Conservation (phyloP, 2,329 filamentous ascomycete genomes). For the Colletotrichum cordylinicola region DNA sequence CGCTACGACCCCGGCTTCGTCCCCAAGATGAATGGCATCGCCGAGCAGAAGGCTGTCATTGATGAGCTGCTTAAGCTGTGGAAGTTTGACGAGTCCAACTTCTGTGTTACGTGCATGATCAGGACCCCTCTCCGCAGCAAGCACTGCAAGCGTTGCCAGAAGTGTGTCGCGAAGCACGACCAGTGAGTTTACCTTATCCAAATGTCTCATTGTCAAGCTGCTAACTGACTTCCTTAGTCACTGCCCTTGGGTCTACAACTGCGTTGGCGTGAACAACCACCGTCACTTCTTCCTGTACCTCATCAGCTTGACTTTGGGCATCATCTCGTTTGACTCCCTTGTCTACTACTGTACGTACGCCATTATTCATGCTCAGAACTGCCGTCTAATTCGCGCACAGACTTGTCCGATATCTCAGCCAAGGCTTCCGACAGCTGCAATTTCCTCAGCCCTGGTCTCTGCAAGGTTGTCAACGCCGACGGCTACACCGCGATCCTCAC, state of each 20-base stretch:
- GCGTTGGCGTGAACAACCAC: slow-evolving; percentile 93
- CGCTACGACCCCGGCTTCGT: slow-evolving; percentile 89
- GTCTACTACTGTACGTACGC: slow-evolving; percentile 70
- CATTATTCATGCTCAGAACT: background rate
- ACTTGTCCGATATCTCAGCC: slow-evolving; percentile 66
- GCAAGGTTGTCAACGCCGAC: slow-evolving; percentile 79
- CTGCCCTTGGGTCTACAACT: slow-evolving; percentile 98
- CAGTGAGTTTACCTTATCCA: slow-evolving; percentile 72
- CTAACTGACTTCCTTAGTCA: slow-evolving; percentile 63
- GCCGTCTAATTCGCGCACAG: slow-evolving; percentile 45
- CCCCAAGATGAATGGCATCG: slow-evolving; percentile 87
- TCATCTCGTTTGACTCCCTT: slow-evolving; percentile 74
- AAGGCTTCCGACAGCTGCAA: slow-evolving; percentile 68
- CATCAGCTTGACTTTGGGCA: slow-evolving; percentile 75
- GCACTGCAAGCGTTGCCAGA: slow-evolving; percentile 89
- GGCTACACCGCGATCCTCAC: slow-evolving; percentile 82
- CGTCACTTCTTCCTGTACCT: slow-evolving; percentile 95
- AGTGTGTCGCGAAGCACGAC: slow-evolving; percentile 95
- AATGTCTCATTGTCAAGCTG: background rate
- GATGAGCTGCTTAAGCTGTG: slow-evolving; percentile 83
- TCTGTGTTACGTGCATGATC: slow-evolving; percentile 95
- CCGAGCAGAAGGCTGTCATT: slow-evolving; percentile 87
- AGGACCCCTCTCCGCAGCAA: slow-evolving; percentile 92
- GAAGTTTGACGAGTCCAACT: slow-evolving; percentile 94
- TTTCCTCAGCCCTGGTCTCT: slow-evolving; percentile 76